A percentile compares a stretch with the other conserved stretches of the same genome.
phyloP scores from a whole-genome alignment of 352 stramenopile species.

The Globisporangium spinosum region DNA sequence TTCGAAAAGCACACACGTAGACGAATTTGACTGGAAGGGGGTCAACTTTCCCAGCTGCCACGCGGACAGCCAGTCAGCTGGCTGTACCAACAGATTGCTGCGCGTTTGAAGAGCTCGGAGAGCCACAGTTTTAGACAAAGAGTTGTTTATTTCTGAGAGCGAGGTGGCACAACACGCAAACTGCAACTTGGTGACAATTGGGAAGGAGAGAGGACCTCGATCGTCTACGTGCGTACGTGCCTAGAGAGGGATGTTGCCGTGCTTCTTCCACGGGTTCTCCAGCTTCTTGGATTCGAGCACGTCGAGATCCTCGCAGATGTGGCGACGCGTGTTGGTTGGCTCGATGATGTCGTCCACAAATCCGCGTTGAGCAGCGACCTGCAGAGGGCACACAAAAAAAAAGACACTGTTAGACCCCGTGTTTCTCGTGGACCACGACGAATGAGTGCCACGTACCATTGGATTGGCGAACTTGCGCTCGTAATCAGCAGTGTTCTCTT shows the following conservation, averaged over 20 bases:
- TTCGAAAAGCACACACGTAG: neutral
- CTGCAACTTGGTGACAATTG: neutral
- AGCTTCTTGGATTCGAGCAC: slow-evolving; percentile 93
- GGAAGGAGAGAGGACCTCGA: neutral
- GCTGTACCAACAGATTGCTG: neutral
- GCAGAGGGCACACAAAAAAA: neutral
- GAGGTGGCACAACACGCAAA: slow-evolving; percentile 7
- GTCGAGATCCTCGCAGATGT: slow-evolving; percentile 96
- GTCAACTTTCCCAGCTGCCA: neutral
- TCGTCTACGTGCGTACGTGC: slow-evolving; percentile 6
- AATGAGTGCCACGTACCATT: slow-evolving; percentile 44
- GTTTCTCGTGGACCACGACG: neutral
- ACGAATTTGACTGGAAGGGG: slow-evolving; percentile 2
- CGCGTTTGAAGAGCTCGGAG: neutral
- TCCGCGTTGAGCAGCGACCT: slow-evolving; percentile 90
- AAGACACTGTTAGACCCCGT: neutral
- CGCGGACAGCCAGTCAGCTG: neutral
- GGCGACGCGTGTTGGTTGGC: slow-evolving; percentile 88
- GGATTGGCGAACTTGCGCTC: slow-evolving; percentile 95
- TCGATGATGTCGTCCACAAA: slow-evolving; percentile 99
- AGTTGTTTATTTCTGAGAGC: slow-evolving; percentile 3
- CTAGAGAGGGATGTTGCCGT: slow-evolving; percentile 98
- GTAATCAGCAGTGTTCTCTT: slow-evolving; percentile 95
- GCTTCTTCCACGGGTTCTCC: slow-evolving; percentile 92
- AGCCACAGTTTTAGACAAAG: neutral